Percentiles rank a stretch among this genome's conserved stretches.
phyloP scores from a whole-genome alignment of 2,329 filamentous ascomycete species.

The Aphanocladium album region DNA sequence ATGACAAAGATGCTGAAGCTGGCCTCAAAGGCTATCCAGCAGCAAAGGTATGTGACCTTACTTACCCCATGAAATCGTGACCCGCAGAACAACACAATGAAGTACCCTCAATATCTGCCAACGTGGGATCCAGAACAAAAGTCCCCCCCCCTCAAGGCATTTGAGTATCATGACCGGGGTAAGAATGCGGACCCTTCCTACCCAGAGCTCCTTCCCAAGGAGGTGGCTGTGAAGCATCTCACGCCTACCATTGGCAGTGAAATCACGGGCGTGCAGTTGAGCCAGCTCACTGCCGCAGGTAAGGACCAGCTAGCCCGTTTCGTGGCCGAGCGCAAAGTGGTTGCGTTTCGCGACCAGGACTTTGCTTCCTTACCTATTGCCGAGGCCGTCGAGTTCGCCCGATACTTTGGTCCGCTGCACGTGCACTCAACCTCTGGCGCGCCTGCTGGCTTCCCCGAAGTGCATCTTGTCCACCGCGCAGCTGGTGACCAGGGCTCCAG shows the following conservation, averaged over 20 bases:
- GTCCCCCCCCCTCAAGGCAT: slow-evolving; percentile 62
- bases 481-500: slow-evolving; percentile 44
- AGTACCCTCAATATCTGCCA: slow-evolving; percentile 69
- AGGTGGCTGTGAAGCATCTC: slow-evolving; percentile 52
- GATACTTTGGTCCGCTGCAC: slow-evolving; percentile 76
- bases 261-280: slow-evolving; percentile 66
- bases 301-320: slow-evolving; percentile 74
- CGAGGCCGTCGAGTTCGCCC: slow-evolving; percentile 62
- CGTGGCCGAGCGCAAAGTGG: slow-evolving; percentile 72
- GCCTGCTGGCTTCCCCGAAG: slow-evolving; percentile 65
- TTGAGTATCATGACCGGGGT: slow-evolving; percentile 70
- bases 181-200: slow-evolving; percentile 67
- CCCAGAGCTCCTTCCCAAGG: slow-evolving; percentile 58
- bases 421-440: slow-evolving; percentile 76
- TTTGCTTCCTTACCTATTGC: slow-evolving; percentile 65
- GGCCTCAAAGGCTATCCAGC: neutral
- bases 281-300: slow-evolving; percentile 58
- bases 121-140: slow-evolving; percentile 62
- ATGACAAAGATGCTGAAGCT: neutral
- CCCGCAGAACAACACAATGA: neutral
- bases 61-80: neutral
- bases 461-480: slow-evolving; percentile 74
- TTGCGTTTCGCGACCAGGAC: slow-evolving; percentile 73
- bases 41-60: neutral
- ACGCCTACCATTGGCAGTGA: slow-evolving; percentile 72